Percentiles rank a stretch among this genome's conserved stretches.
phyloP scores from a whole-genome alignment of 108 stramenopile species.

The Pseudonitzschia multiseries region DNA sequence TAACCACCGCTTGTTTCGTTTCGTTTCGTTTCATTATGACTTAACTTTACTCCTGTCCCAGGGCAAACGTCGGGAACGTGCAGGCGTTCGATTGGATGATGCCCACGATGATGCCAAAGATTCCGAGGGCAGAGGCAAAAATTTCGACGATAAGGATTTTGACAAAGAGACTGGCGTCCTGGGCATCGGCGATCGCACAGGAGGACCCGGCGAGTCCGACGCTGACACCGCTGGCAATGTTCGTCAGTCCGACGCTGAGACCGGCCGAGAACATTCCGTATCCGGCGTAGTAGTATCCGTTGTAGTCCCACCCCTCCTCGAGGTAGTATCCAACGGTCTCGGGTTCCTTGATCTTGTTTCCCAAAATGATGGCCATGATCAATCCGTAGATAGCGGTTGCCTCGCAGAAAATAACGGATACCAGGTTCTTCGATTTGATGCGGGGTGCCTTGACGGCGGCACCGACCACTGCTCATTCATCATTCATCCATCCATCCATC shows the following conservation, averaged over 20 bases:
- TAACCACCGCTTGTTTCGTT: no score
- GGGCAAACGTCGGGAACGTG: constrained; percentile 79
- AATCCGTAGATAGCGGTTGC: constrained; percentile 99
- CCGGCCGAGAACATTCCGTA: constrained; percentile 98
- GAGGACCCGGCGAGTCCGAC: constrained; percentile 97
- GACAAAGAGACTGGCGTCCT: constrained; percentile 96
- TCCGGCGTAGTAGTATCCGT: constrained; percentile 93
- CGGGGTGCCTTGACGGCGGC: constrained; percentile 99
- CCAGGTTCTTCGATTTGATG: constrained; percentile 97
- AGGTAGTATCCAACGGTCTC: constrained; percentile 60
- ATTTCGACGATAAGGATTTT: constrained; percentile 99
- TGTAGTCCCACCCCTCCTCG: constrained; percentile 80
- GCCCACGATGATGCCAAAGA: constrained; percentile 99
- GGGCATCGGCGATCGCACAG: constrained; percentile 98
- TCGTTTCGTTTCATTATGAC: no score
- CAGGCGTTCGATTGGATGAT: constrained; percentile 97
- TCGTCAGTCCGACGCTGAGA: constrained; percentile 96
- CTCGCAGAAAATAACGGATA: constrained; percentile 99
- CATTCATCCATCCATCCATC: no score
- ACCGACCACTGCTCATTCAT: constrained; percentile 74
- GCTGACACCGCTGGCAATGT: constrained; percentile 94
- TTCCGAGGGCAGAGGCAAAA: constrained; percentile 98
- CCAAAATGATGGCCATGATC: constrained; percentile 98
- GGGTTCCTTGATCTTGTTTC: constrained; percentile 92
- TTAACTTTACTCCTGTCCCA: constrained; percentile 2